Base-by-base conservation (phyloP, 2,329 filamentous ascomycete species). In the Myriosclerotinia curreyana region DNA sequence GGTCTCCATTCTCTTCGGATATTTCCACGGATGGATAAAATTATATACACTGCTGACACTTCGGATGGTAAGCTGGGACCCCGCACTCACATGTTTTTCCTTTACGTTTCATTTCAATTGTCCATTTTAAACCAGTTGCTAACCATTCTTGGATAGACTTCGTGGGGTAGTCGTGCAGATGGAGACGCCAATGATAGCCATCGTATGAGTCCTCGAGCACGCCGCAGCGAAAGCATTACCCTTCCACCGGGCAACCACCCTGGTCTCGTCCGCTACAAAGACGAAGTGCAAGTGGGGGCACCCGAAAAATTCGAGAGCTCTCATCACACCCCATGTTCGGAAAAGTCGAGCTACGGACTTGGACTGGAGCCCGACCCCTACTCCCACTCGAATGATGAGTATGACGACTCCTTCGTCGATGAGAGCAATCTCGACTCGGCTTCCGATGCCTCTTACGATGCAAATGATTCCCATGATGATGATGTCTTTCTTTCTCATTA, bases 81-180 rank as follows among this genome's bases (percentile, higher is more conserved):
- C 61, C 61, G 61, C 61, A 50, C 44, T 48, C 22, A 48, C 25
- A n/a, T 64, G 17, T 44, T 22, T 51, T 52, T 36, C 22, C 38
- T 51, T 46, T 8, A n/a, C 14, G 28, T 22, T 22, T 12, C 22
- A 36, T 40, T 53, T 64, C 69, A 66, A 64, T 71, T 71, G 56
- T 42, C 22, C 3, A 31, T 28, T 25, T 55, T 28, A 7, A n/a
- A n/a, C 31, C 34, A 28, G 59, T 54, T 59, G 65, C 53, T 74
- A 36, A 49, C 20, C 15, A 54, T 44, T 38, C 36, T 44, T 46
- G 22, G 15, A 38, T 20, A 97, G 93, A 97, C 93, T 52, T 94
- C 92, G 60, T 97, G 93, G 93, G 93, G 93, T 74, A 96, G 92
- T 78, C 89, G 93, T 77, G 91, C 92, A 72, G 93, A 95, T 72